Percentiles rank a stretch among this genome's conserved stretches.
These are phyloP conservation scores for Erodium trifolium DNA, from an alignment of 441 rosid species.

Conservation along the genomic window DNA sequence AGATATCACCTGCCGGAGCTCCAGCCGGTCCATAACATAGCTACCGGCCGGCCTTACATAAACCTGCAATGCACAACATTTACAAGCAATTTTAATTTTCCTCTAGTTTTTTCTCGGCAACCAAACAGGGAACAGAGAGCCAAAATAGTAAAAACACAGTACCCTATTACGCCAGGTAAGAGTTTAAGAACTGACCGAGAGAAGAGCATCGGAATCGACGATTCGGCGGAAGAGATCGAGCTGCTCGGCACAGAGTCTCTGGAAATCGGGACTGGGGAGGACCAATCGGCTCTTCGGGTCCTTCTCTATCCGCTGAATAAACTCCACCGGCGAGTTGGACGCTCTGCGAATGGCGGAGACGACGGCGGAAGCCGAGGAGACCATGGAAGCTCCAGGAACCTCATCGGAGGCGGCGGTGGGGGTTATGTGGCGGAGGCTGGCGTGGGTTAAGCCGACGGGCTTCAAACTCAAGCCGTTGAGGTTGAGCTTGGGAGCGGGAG, in stretches of 20 bases:
- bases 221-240: constrained; percentile 65
- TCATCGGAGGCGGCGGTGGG: constrained; percentile 33
- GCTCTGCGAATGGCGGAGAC: constrained; percentile 55
- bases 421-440: constrained; percentile 38
- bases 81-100: background rate
- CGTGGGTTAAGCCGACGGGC: constrained; percentile 18
- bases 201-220: constrained; percentile 57
- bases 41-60: constrained; percentile 91
- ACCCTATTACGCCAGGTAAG: background rate
- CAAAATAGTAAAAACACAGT: background rate
- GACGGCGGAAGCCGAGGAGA: constrained; percentile 71
- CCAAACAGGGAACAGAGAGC: constrained; percentile 5
- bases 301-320: constrained; percentile 50
- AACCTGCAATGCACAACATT: constrained; percentile 29
- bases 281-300: constrained; percentile 46
- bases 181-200: constrained; percentile 38
- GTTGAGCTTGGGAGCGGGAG: constrained; percentile 9
- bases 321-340: constrained; percentile 67
- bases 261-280: constrained; percentile 73
- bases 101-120: background rate
- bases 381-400: constrained; percentile 22
- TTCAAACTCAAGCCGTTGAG: constrained; percentile 7
- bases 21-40: constrained; percentile 83
- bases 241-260: constrained; percentile 65
- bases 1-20: constrained; percentile 60